Evolutionary conservation across 1,284 basidiomycete species (phyloP), one percentile per base, ranked within the genome.

Genomic region (Heterobasidion occidentale): DNA sequence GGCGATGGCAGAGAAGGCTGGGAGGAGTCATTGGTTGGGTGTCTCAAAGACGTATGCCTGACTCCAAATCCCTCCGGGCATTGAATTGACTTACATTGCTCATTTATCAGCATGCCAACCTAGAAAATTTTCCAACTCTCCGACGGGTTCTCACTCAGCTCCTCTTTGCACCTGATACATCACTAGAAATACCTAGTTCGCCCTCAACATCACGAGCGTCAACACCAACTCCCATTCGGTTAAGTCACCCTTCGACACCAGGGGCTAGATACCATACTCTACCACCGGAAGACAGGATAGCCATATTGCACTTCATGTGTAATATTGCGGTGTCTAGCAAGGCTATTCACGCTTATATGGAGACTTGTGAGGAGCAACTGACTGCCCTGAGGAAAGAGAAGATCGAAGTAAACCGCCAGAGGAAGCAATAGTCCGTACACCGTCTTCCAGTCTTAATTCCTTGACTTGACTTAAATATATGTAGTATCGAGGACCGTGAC

Each of bases 361-460:
- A 99, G 64, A 81, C 85, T 54, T 93, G 91, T 64, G 94, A 95
- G 65, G 81, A 88, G 62, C 86, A 89, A 61, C 72, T 99, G 58
- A 98, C 97, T 9, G 91, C 94, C 47, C 77, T 97, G 53, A 77
- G 96, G 61, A 99, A 99, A 74, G 93, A 96, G 70, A 92, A 95
- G 70, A 92, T 96, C 42, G 96, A 99, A 62, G 83, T 95, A 54
- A 95, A 94, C 70, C 79, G 95, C 59, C 78, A 87, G 63, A 88
- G 89, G 72, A 94, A 92, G 71, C 84, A 88, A 66, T 79, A 87
- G 92, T 94, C 68, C 74, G 92, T 83, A 35, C 34, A 14, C 14
- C 49, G 7, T 6, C 35, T 51, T n/a, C 35, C 15, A 27, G 11
- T 8, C 27, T 17, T 19, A 45, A 19, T 20, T 19, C 15, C 35